Percentiles rank a stretch among this genome's conserved stretches.
These are phyloP conservation scores for Xylaria intraflava DNA, from an alignment of 495 filamentous ascomycete genomes.

Conservation along the genomic window DNA sequence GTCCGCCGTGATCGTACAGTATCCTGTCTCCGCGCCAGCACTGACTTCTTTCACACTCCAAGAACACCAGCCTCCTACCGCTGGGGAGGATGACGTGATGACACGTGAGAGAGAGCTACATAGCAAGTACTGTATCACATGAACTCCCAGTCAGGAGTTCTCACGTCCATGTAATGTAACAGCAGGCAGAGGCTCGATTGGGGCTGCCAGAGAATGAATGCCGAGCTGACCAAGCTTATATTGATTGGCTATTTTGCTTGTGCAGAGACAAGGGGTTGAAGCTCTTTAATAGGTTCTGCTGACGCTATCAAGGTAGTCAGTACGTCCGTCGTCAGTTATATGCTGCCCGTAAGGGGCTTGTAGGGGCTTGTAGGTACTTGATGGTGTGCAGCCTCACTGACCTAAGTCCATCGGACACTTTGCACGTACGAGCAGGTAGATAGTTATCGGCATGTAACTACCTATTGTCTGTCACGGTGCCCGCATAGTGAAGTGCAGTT, in stretches of 20 bases:
- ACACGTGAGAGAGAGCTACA: not conserved
- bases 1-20: not conserved
- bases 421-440: too few relatives aligned
- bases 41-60: too few relatives aligned
- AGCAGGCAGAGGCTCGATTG: not conserved
- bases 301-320: too few relatives aligned
- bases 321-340: too few relatives aligned
- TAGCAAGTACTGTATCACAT: not conserved
- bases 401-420: too few relatives aligned
- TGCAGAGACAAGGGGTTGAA: not conserved
- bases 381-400: too few relatives aligned
- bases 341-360: too few relatives aligned
- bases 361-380: too few relatives aligned
- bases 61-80: too few relatives aligned
- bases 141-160: not conserved
- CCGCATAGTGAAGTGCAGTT: not conserved
- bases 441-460: too few relatives aligned
- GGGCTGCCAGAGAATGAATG: constrained; percentile 4
- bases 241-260: not conserved
- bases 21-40: too few relatives aligned
- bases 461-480: not conserved
- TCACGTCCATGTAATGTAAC: not conserved
- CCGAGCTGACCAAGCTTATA: constrained; percentile 2
- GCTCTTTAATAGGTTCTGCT: too few relatives aligned
- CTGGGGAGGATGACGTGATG: not conserved